Conservation (phyloP, 1,284 basidiomycete genomes). For the Ceratobasidium sp. region DNA sequence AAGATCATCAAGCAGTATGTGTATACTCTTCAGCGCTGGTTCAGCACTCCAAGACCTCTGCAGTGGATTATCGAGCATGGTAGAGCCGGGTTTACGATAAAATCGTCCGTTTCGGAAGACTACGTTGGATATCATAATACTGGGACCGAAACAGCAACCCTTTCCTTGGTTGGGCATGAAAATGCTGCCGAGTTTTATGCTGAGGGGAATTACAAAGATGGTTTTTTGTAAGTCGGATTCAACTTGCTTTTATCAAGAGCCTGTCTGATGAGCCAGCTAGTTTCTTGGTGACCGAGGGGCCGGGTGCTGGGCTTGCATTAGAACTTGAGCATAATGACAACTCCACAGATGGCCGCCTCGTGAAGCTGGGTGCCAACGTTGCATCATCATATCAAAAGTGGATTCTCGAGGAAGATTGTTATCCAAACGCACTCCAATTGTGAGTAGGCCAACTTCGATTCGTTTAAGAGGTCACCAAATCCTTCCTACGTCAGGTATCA, state of each 20-base stretch:
- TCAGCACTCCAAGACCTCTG: not conserved
- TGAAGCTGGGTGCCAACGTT: not conserved
- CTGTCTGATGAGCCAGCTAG: not conserved
- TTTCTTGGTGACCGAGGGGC: not conserved
- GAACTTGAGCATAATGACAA: not conserved
- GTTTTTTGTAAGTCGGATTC: constrained; percentile 12
- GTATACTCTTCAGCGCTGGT: not conserved
- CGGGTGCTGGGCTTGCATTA: not conserved
- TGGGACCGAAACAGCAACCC: not conserved
- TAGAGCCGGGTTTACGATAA: constrained; percentile 22
- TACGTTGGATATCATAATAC: constrained; percentile 8
- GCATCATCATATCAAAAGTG: constrained; percentile 1
- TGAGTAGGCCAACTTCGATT: not conserved
- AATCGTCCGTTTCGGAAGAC: constrained; percentile 11
- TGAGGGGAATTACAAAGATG: constrained; percentile 4
- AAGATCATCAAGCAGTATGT: constrained; percentile 28
- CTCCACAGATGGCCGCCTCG: not conserved
- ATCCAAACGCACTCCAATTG: constrained; percentile 15
- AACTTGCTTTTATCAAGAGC: not conserved
- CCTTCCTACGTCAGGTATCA: not conserved
- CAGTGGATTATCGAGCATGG: constrained; percentile 41
- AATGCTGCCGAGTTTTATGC: constrained; percentile 2
- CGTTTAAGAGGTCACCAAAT: not conserved
- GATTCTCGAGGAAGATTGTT: constrained; percentile 31
- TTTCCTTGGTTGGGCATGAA: not conserved